phyloP scores from a whole-genome alignment of 1,284 basidiomycete species.

The Phellopilus nigrolimitatus region DNA sequence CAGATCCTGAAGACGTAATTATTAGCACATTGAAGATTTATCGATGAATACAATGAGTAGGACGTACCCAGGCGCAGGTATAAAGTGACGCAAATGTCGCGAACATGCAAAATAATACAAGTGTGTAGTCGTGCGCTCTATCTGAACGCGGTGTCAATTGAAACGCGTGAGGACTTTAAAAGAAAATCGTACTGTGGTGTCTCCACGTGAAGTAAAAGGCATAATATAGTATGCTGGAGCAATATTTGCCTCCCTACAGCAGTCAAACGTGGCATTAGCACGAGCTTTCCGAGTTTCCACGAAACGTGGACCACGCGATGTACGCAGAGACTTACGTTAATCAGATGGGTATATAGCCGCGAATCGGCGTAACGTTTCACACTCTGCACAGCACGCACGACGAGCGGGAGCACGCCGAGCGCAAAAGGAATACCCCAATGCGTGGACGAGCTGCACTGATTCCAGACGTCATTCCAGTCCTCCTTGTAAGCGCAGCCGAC shows the following conservation, averaged over 20 bases:
- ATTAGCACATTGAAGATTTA: constrained; percentile 36
- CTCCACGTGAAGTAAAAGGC: constrained; percentile 74
- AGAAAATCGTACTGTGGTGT: constrained; percentile 45
- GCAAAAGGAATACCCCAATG: constrained; percentile 60
- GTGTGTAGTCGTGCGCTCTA: constrained; percentile 40
- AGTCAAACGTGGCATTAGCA: constrained; percentile 43
- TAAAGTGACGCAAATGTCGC: constrained; percentile 66
- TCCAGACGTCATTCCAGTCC: constrained; percentile 49
- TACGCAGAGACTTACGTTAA: constrained; percentile 59
- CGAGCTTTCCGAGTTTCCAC: background rate
- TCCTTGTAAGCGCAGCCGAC: constrained; percentile 68
- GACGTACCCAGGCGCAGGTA: constrained; percentile 68
- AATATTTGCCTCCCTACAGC: constrained; percentile 80
- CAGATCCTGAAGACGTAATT: constrained; percentile 49
- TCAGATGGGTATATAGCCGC: constrained; percentile 67
- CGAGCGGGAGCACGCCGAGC: constrained; percentile 55
- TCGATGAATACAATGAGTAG: constrained; percentile 27
- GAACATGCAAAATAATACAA: constrained; percentile 62
- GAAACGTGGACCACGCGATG: background rate
- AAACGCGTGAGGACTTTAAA: constrained; percentile 43
- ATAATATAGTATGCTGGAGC: constrained; percentile 57
- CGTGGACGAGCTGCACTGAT: constrained; percentile 35
- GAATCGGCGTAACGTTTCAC: constrained; percentile 84
- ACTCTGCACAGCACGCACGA: constrained; percentile 81
- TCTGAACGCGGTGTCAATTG: constrained; percentile 25